A percentile compares a stretch with the other conserved stretches of the same genome.
Evolutionary conservation across 768 basidiomycete genomes (phyloP).

Genomic region (Multifurca ochricompacta): DNA sequence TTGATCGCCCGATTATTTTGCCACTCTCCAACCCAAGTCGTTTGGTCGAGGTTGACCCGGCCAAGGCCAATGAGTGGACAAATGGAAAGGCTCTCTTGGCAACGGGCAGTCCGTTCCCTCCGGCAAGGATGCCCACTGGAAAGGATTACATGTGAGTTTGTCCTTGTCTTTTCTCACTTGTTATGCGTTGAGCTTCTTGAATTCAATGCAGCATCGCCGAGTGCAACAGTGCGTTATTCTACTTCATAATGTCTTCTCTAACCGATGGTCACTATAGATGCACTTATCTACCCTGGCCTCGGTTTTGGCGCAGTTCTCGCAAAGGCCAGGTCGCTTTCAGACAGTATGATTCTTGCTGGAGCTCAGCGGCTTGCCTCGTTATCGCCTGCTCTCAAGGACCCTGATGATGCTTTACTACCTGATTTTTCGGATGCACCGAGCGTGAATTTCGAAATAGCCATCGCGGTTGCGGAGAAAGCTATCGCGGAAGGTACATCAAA

Average conservation of each 20-base stretch:
- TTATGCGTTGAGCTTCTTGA: background rate
- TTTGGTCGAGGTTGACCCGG: conserved; percentile 68
- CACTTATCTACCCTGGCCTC: conserved; percentile 79
- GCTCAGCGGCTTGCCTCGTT: conserved; percentile 66
- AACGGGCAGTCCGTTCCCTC: conserved; percentile 79
- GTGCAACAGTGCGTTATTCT: conserved; percentile 48
- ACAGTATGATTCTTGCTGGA: conserved; percentile 85
- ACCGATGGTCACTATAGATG: conserved; percentile 35
- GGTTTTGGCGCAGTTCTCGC: conserved; percentile 74
- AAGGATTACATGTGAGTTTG: conserved; percentile 56
- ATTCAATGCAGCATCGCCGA: conserved; percentile 49
- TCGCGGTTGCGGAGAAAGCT: conserved; percentile 74
- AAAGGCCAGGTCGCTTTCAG: conserved; percentile 56
- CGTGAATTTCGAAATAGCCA: conserved; percentile 74
- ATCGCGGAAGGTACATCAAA: conserved; percentile 61
- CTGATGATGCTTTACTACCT: conserved; percentile 64
- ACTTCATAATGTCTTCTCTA: background rate
- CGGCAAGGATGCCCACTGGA: conserved; percentile 56
- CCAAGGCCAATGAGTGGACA: conserved; percentile 71
- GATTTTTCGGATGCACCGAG: conserved; percentile 65
- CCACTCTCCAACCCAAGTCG: conserved; percentile 77
- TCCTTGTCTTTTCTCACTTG: background rate
- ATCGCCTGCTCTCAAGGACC: conserved; percentile 66
- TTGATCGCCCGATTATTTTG: conserved; percentile 74
- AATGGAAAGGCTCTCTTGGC: conserved; percentile 71